phyloP scores from a whole-genome alignment of 257 asterid species.

The Pogostemon cablin region DNA sequence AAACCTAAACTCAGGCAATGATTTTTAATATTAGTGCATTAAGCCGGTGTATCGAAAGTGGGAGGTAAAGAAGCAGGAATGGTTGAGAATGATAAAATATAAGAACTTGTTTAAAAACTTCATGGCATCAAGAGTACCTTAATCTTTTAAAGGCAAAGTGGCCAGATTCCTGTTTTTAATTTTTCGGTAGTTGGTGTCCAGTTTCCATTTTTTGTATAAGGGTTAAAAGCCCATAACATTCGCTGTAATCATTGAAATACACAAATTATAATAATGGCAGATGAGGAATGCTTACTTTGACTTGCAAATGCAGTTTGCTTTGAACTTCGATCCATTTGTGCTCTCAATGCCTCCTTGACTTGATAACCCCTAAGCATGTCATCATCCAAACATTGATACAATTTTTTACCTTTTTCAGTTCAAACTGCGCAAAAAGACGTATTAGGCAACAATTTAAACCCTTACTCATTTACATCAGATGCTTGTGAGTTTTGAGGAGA shows the following conservation, averaged over 20 bases:
- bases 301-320: constrained; percentile 86
- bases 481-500: constrained; percentile 66
- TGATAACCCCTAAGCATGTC: constrained; percentile 69
- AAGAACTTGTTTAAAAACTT: neutral
- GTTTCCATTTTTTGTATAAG: constrained; percentile 2
- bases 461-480: constrained; percentile 78
- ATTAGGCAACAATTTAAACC: constrained; percentile 19
- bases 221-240: neutral
- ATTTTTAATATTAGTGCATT: too few relatives aligned
- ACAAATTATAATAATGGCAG: neutral
- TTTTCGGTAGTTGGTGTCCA: neutral
- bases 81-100: neutral
- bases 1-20: too few relatives aligned
- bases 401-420: neutral
- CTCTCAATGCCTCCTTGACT: constrained; percentile 91
- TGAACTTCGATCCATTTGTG: constrained; percentile 85
- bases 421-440: neutral
- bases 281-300: constrained; percentile 62
- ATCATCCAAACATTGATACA: constrained; percentile 30
- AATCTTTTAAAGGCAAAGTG: neutral
- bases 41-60: too few relatives aligned
- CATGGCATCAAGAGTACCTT: neutral
- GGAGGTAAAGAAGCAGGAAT: too few relatives aligned
- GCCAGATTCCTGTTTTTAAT: neutral
- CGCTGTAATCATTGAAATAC: neutral